Evolutionary conservation across 352 stramenopile species (phyloP).

Genomic region (Aphanomyces stellatus): DNA sequence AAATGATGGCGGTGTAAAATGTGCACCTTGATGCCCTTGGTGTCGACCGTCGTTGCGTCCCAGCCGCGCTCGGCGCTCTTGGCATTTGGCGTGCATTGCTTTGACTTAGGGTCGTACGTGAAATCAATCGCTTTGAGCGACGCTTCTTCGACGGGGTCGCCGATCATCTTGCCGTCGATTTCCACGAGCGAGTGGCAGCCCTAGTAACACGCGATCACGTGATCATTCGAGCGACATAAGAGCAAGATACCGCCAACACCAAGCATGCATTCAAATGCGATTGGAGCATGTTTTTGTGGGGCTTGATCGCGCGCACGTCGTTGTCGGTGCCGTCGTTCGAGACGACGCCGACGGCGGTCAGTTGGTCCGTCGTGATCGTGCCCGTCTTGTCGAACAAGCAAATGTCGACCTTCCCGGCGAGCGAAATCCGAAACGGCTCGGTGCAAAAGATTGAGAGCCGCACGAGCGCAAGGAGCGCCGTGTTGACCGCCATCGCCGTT

Average conservation of each 20-base stretch:
- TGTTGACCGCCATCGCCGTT: conserved; percentile 95
- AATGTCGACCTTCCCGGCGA: conserved; percentile 94
- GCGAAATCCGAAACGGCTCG: conserved; percentile 96
- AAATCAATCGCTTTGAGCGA: conserved; percentile 96
- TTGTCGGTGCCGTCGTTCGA: conserved; percentile 52
- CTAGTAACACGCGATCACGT: conserved; percentile 20
- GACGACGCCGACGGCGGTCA: conserved; percentile 90
- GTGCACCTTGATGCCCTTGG: conserved; percentile 78
- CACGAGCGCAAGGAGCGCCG: conserved; percentile 89
- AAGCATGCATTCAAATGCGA: conserved; percentile 72
- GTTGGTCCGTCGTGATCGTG: conserved; percentile 95
- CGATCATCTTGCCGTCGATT: conserved; percentile 94
- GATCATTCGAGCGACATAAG: conserved; percentile 25
- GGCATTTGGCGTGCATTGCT: conserved; percentile 57
- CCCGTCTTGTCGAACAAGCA: conserved; percentile 99
- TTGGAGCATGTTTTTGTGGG: conserved; percentile 51
- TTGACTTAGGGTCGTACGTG: conserved; percentile 61
- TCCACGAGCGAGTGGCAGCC: conserved; percentile 97
- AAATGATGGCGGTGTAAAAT: conserved; percentile 95
- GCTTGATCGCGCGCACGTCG: conserved; percentile 15
- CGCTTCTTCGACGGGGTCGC: conserved; percentile 97
- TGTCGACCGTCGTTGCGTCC: conserved; percentile 42
- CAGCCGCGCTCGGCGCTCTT: conserved; percentile 65
- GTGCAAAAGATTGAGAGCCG: conserved; percentile 97
- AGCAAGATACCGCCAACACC: conserved; percentile 40